These are phyloP conservation scores for Skeletonema menzelii DNA, from an alignment of 108 stramenopile genomes.

Conservation along the genomic window DNA sequence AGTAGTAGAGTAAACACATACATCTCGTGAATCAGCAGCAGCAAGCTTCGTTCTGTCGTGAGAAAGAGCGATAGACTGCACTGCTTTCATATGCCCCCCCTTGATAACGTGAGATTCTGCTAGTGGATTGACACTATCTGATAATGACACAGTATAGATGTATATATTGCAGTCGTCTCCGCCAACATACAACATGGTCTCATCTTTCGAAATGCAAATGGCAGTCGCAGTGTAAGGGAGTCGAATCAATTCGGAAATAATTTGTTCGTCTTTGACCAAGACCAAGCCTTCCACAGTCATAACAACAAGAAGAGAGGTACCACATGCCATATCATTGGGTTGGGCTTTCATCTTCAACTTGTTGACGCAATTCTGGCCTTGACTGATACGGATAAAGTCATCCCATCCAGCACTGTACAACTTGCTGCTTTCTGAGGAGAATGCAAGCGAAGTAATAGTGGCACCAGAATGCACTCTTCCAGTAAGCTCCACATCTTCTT, in stretches of 20 bases:
- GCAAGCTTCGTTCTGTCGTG: conserved; percentile 83
- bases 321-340: conserved; percentile 76
- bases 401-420: conserved; percentile 92
- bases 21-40: conserved; percentile 82
- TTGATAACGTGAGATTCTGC: conserved; percentile 62
- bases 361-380: conserved; percentile 17
- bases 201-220: conserved; percentile 75
- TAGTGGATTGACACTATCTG: conserved; percentile 28
- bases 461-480: conserved; percentile 77
- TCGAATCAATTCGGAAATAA: conserved; percentile 48
- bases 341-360: conserved; percentile 77
- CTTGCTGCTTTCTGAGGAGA: conserved; percentile 35
- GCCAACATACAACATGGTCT: conserved; percentile 88
- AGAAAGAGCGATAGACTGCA: conserved; percentile 85
- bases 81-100: conserved; percentile 70
- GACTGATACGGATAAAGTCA: conserved; percentile 72
- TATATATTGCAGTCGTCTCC: conserved; percentile 91
- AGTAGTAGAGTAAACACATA: conserved; percentile 66
- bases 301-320: conserved; percentile 66
- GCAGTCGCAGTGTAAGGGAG: conserved; percentile 70
- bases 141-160: conserved; percentile 61
- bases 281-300: conserved; percentile 76
- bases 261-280: conserved; percentile 50
- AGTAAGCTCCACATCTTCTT: conserved; percentile 47
- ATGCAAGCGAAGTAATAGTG: conserved; percentile 57